Percentiles rank a stretch among this genome's conserved stretches.
These are phyloP conservation scores for Saururus chinensis DNA, from an alignment of 164 flowering plant genomes.

Conservation along the genomic window DNA sequence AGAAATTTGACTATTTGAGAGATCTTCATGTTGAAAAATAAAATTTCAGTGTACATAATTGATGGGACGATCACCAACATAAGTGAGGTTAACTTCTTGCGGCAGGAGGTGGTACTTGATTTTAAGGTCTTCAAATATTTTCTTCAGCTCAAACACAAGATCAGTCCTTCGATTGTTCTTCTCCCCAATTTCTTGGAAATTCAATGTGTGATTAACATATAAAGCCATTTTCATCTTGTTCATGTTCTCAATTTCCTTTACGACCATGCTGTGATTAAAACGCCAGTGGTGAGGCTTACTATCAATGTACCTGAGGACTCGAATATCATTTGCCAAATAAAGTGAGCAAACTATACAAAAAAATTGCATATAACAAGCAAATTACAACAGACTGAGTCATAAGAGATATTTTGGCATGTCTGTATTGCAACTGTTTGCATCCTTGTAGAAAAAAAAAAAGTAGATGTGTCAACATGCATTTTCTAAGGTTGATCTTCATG, in stretches of 20 bases:
- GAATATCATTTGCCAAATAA: conserved; percentile 3
- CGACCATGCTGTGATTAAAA: conserved; percentile 37
- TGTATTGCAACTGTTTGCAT: background rate
- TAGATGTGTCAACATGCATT: background rate
- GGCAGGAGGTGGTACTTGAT: conserved; percentile 68
- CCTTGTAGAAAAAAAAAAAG: background rate
- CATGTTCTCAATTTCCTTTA: conserved; percentile 64
- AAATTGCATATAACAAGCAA: too few species aligned
- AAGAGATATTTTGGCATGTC: background rate
- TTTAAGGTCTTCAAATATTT: conserved; percentile 54
- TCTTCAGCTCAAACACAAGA: conserved; percentile 54
- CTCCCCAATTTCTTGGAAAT: conserved; percentile 61
- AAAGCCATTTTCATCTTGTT: conserved; percentile 76
- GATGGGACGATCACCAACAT: background rate
- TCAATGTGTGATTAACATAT: conserved; percentile 61
- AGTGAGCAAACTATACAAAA: background rate
- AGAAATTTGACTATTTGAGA: background rate
- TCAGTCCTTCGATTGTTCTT: conserved; percentile 53
- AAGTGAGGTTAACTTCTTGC: conserved; percentile 60
- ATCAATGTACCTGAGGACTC: conserved; percentile 48
- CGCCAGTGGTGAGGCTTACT: conserved; percentile 74
- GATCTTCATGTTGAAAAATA: background rate
- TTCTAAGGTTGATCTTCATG: background rate
- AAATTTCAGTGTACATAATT: background rate
- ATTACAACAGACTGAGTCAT: background rate